phyloP scores from a whole-genome alignment of 192 early-diverging fungal species.

The Backusella westeae region DNA sequence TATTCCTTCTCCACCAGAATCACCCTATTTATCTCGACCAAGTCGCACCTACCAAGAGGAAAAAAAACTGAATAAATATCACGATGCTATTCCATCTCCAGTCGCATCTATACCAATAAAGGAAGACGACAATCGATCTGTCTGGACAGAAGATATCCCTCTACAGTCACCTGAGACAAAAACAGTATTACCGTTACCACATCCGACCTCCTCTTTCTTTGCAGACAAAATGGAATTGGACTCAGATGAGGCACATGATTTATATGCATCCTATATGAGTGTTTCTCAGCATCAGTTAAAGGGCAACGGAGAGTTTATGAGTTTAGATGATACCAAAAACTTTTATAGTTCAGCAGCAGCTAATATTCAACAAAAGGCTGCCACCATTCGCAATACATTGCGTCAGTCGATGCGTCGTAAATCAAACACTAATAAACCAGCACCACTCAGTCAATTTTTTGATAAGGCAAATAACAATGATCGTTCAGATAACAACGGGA shows the following conservation, averaged over 20 bases:
- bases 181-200: slow-evolving; percentile 3
- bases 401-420: slow-evolving; percentile 24
- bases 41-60: neutral
- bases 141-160: slow-evolving; percentile 3
- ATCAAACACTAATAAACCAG: neutral
- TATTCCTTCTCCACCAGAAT: neutral
- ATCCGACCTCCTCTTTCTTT: slow-evolving; percentile 15
- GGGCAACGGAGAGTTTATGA: slow-evolving; percentile 5
- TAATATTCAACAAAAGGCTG: slow-evolving; percentile 19
- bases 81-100: neutral
- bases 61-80: neutral
- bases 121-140: neutral
- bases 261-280: slow-evolving; percentile 14
- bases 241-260: slow-evolving; percentile 17
- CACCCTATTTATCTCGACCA: neutral
- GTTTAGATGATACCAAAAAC: neutral
- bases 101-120: neutral
- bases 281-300: neutral
- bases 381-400: slow-evolving; percentile 10
- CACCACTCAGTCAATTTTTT: neutral
- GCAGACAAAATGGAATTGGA: slow-evolving; percentile 24
- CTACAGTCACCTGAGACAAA: neutral
- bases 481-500: slow-evolving; percentile 7
- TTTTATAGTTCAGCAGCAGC: neutral
- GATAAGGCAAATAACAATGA: neutral